A percentile compares a stretch with the other conserved stretches of the same genome.
phyloP scores from a whole-genome alignment of 331 rosid species.

The Quercus tomentella region DNA sequence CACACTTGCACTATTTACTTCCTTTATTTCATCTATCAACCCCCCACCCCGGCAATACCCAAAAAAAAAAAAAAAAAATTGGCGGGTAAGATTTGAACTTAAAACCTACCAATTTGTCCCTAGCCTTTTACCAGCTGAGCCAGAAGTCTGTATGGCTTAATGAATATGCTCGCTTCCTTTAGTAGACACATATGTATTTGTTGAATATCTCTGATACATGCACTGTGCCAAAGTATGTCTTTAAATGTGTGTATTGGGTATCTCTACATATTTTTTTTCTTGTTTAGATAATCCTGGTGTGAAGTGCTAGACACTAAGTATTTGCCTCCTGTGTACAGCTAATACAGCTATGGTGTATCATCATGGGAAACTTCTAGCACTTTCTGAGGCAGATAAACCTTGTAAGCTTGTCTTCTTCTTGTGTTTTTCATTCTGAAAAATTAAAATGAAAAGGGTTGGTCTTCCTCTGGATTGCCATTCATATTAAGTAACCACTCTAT shows the following conservation, averaged over 20 bases:
- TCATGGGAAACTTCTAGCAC: constrained; percentile 90
- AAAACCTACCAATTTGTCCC: no score
- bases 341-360: constrained; percentile 91
- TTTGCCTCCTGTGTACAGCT: constrained; percentile 44
- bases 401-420: constrained; percentile 46
- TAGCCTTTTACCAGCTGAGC: no score
- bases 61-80: no score
- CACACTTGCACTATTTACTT: no score
- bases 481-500: neutral
- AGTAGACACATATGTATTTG: neutral
- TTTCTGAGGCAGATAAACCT: constrained; percentile 89
- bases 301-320: constrained; percentile 21
- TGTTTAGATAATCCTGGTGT: neutral
- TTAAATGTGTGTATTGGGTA: neutral
- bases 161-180: no score
- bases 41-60: no score
- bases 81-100: no score
- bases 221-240: neutral
- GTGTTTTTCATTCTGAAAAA: neutral
- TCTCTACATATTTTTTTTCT: neutral
- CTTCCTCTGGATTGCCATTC: constrained; percentile 9
- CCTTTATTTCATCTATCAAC: no score
- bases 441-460: neutral
- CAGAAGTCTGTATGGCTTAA: no score
- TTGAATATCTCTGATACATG: neutral